A percentile compares a stretch with the other conserved stretches of the same genome.
Evolutionary conservation across 371 early-diverging fungal genomes (phyloP).

Genomic region (Mortierella sp.): DNA sequence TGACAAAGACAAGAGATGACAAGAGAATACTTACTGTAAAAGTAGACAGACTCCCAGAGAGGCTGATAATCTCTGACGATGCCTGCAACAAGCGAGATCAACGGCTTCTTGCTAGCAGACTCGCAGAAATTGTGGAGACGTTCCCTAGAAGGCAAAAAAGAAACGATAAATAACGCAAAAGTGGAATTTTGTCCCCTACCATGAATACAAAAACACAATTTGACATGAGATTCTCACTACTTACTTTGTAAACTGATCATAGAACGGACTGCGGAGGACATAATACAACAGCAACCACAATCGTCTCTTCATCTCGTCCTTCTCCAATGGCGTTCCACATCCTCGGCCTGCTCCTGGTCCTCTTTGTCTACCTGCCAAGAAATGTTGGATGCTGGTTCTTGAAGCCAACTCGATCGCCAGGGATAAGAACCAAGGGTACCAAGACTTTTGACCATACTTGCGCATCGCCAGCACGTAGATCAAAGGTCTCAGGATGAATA

Average conservation of each 20-base stretch:
- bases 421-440: constrained; percentile 91
- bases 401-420: constrained; percentile 76
- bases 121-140: constrained; percentile 64
- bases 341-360: constrained; percentile 53
- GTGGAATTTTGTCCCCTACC: too few relatives aligned
- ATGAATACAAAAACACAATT: too few relatives aligned
- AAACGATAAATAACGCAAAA: too few relatives aligned
- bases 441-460: constrained; percentile 79
- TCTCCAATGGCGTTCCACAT: constrained; percentile 74
- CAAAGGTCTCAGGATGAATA: constrained; percentile 88
- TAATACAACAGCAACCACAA: constrained; percentile 79
- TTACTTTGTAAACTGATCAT: constrained; percentile 82
- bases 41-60: constrained; percentile 93
- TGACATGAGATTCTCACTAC: too few relatives aligned
- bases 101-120: constrained; percentile 66
- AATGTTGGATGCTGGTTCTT: constrained; percentile 55
- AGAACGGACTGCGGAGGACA: constrained; percentile 88
- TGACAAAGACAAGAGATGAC: not conserved
- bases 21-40: constrained; percentile 69
- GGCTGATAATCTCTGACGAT: constrained; percentile 91
- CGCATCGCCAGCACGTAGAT: constrained; percentile 85
- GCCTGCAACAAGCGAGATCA: constrained; percentile 67
- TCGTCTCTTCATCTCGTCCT: constrained; percentile 81
- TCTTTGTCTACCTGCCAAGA: constrained; percentile 32
- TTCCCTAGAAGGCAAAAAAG: constrained; percentile 32